A percentile compares a stretch with the other conserved stretches of the same genome.
Evolutionary conservation across 1,284 basidiomycete species (phyloP).

Genomic region (Trametes sp.): DNA sequence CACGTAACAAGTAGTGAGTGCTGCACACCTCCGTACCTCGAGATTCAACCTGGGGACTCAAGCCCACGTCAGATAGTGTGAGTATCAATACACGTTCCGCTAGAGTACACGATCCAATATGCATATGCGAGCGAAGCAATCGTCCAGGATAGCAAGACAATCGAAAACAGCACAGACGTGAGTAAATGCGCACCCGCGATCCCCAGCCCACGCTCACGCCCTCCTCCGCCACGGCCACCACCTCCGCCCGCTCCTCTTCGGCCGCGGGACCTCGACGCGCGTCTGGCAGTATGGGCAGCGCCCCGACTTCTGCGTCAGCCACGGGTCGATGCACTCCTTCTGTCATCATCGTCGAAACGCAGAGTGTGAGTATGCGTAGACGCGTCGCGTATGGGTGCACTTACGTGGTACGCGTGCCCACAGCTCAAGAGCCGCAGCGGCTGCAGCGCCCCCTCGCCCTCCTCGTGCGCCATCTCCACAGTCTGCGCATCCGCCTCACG

Average conservation of each 20-base stretch:
- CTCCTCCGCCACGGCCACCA: constrained; percentile 9
- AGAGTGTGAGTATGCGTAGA: not conserved
- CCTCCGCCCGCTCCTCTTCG: not conserved
- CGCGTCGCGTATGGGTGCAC: constrained; percentile 34
- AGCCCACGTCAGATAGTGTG: too few species aligned
- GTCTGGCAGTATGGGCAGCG: constrained; percentile 76
- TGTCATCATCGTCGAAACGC: too few species aligned
- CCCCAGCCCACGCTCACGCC: not conserved
- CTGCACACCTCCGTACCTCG: too few species aligned
- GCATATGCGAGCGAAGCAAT: not conserved
- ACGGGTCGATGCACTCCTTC: constrained; percentile 79
- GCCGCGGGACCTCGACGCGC: constrained; percentile 45
- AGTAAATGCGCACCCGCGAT: not conserved
- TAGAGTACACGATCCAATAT: not conserved
- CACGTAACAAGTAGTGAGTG: too few species aligned
- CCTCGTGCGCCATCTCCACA: constrained; percentile 65
- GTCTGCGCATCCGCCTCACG: constrained; percentile 41
- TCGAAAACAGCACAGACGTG: not conserved
- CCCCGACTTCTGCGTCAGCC: constrained; percentile 76
- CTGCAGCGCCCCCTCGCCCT: constrained; percentile 61
- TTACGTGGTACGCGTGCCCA: constrained; percentile 81
- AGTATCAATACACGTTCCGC: not conserved
- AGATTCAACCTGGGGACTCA: too few species aligned
- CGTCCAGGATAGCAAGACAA: not conserved
- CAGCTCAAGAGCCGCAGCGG: constrained; percentile 73